Base-by-base conservation (phyloP, 2,329 filamentous ascomycete genomes). In the Aureobasidium sp. region DNA sequence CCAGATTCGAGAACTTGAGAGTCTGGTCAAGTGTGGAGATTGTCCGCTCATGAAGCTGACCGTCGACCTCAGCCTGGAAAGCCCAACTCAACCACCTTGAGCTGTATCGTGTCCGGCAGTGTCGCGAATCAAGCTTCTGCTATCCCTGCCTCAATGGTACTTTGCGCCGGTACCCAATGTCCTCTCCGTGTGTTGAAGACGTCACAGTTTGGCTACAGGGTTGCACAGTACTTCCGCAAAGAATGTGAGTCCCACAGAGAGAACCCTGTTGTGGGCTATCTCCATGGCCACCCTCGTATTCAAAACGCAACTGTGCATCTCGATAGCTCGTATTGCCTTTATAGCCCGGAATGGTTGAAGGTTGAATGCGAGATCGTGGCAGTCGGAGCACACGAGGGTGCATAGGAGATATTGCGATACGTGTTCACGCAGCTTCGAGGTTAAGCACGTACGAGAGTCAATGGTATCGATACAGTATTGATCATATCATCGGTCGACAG, bases 1-100 rank as follows among this genome's bases (percentile, higher is more conserved):
- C 26, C 70, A 76, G 27, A 71, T 79, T 56, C 74, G 74, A 64
- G 75, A 75, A 44, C 70, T 79, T 12, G 75, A 78, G 65, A 74
- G 74, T 48, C 69, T 79, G 29, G 74, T 78, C 59, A 76, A 77
- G 66, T 79, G 77, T 65, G 75, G 77, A 46, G 77, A 79, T 64
- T 79, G 77, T 69, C 73, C 69, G 43, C 69, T 77, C 44, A 76
- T 77, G 75, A 74, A 76, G 64, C 75, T 76, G 61, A 73, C 76
- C 29, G 73, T 75, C 71, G 71, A 76, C 59, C 65, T 77, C 53
- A 75, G 75, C 24, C 27, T 63, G 24, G 60, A 62, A 24, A 55
- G 39, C 20, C 50, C 60, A 5, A 39, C 60, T 9, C 51, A 56
- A 24, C 48, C 48, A 34, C 48, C 60, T 27, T 62, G 50, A 62